Conservation (phyloP, 179 eudicot species). For the Gypsophila paniculata region DNA sequence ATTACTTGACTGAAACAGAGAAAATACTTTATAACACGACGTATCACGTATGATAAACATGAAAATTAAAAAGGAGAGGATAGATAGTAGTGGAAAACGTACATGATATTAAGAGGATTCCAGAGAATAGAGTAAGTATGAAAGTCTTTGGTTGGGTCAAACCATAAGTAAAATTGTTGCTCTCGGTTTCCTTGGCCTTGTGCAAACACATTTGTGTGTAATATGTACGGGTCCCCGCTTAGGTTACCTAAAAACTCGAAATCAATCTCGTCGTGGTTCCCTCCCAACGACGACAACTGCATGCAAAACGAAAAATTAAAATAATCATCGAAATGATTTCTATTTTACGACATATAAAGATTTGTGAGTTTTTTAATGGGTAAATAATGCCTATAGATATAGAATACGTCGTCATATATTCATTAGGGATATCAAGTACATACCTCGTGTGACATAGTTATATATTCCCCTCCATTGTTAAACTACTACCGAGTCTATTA, state of each 20-base stretch:
- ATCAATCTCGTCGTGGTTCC: conserved; percentile 33
- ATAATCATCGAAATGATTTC: too few species aligned
- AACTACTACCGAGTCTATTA: too few species aligned
- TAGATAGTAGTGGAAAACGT: not conserved
- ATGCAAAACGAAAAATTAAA: not conserved
- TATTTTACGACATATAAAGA: too few species aligned
- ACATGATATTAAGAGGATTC: conserved; percentile 32
- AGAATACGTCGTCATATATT: too few species aligned
- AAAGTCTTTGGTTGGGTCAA: conserved; percentile 29
- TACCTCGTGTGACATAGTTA: too few species aligned
- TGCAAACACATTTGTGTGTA: conserved; percentile 33
- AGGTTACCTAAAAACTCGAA: conserved; percentile 33
- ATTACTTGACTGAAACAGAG: not conserved
- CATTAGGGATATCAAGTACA: too few species aligned
- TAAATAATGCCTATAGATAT: too few species aligned
- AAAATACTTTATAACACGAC: not conserved
- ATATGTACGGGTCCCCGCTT: conserved; percentile 29
- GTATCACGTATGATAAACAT: not conserved
- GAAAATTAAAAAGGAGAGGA: not conserved
- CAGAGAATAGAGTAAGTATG: conserved; percentile 34
- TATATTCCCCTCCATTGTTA: too few species aligned
- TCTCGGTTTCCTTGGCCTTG: conserved; percentile 34
- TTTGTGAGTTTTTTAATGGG: too few species aligned
- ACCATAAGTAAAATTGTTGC: conserved; percentile 36
- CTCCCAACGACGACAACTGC: conserved; percentile 33